Base-by-base conservation (phyloP, 2,329 filamentous ascomycete genomes). In the Magnaporthales sp. region DNA sequence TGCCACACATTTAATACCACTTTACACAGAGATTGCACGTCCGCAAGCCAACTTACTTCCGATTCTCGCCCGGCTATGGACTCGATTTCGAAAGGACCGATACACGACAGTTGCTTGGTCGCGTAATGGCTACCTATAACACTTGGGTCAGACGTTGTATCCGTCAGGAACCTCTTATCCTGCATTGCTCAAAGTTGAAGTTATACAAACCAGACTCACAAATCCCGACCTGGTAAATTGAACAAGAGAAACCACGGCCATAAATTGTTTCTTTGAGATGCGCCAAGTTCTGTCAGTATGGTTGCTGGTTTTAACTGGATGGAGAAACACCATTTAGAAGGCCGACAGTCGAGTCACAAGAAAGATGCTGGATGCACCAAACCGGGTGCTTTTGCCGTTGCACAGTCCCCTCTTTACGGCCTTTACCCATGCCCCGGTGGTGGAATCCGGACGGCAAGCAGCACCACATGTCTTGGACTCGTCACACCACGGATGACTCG, bases 341-440 rank as follows among this genome's bases (percentile, higher is more conserved):
- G 38, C 38, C 38, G 15, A 46, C 19, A 46, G 15, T 46, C 38
- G 15, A 9, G 15, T 46, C 38, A 46, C 38, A 46, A 46, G 38
- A 19, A 46, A 46, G 38, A 46, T 46, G 19, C 6, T 46, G 38
- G 38, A 46, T 19, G 38, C 38, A 46, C n/a, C 38, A n/a, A n/a
- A 19, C 38, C 38, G 38, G 38, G n/a, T 46, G 15, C 1, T 46
- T 46, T 46, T 46, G 38, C 38, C 15, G 15, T 46, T n/a, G 38
- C 38, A 46, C 38, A 46, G 8, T 7, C 15, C 61, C 61, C 61
- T 38, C 61, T 32, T 63, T 63, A 63, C 61, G 61, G 61, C 61
- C 61, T 63, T 63, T 63, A 63, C 30, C 61, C 61, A 32, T 38
- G 30, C 61, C 29, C 19, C 30, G 61, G 61, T 30, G 61, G 61